Evolutionary conservation across 2,329 filamentous ascomycete genomes (phyloP).

Genomic region (Chaetomium strumarium): DNA sequence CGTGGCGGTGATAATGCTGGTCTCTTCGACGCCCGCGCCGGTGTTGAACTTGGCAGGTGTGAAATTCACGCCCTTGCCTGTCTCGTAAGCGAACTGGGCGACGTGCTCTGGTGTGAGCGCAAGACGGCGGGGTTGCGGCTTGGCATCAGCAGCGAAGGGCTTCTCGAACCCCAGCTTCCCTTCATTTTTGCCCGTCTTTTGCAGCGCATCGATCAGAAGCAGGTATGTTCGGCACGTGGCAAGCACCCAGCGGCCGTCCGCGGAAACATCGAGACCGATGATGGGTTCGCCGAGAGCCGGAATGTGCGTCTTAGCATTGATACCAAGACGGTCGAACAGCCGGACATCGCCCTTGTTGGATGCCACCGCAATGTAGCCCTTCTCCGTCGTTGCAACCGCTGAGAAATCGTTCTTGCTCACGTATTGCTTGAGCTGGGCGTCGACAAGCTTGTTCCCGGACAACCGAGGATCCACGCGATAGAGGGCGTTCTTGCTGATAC

Average conservation of each 20-base stretch:
- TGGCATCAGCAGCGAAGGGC: conserved; percentile 83
- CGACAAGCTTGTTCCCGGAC: conserved; percentile 85
- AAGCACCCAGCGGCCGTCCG: conserved; percentile 91
- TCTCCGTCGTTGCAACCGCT: conserved; percentile 86
- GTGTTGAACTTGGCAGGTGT: conserved; percentile 93
- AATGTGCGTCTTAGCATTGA: conserved; percentile 96
- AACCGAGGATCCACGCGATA: conserved; percentile 92
- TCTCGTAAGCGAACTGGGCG: conserved; percentile 96
- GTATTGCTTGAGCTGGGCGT: conserved; percentile 91
- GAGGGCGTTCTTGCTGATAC: conserved; percentile 85
- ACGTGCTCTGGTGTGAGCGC: conserved; percentile 87
- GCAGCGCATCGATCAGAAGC: conserved; percentile 83
- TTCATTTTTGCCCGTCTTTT: conserved; percentile 91
- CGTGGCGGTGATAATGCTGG: conserved; percentile 92
- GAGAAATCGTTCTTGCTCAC: conserved; percentile 97
- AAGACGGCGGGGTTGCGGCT: conserved; percentile 87
- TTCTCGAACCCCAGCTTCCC: conserved; percentile 98
- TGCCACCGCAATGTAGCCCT: conserved; percentile 93
- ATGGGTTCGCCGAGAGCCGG: conserved; percentile 93
- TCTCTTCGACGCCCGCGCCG: conserved; percentile 73
- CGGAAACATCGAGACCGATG: conserved; percentile 88
- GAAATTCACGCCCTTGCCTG: conserved; percentile 77
- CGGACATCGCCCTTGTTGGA: conserved; percentile 97
- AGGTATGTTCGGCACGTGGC: conserved; percentile 93
- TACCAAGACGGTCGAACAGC: conserved; percentile 90